Percentiles rank a stretch among this genome's conserved stretches.
Conservation (phyloP, 164 flowering plant species). For the Tetracentron sinense region DNA sequence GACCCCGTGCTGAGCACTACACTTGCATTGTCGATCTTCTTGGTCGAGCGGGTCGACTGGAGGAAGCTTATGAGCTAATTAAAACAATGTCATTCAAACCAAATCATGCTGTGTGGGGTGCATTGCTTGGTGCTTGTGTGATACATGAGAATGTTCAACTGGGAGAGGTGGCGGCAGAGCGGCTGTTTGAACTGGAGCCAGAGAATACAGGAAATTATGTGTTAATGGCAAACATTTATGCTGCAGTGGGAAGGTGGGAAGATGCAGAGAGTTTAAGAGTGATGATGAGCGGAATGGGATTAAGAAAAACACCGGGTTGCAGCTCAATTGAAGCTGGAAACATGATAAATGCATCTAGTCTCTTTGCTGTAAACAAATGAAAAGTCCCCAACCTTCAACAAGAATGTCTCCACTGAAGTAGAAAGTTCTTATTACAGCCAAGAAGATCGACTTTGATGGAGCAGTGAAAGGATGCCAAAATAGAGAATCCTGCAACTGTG, state of each 20-base stretch:
- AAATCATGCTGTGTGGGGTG: not conserved
- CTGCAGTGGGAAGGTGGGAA: not conserved
- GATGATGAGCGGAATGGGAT: not conserved
- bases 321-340: not conserved
- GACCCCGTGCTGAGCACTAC: not conserved
- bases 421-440: not conserved
- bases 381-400: too few relatives aligned
- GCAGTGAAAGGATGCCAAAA: too few relatives aligned
- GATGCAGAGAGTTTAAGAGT: not conserved
- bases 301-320: not conserved
- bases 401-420: not conserved
- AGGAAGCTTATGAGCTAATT: not conserved
- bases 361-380: not conserved
- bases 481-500: too few relatives aligned
- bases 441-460: not conserved
- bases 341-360: not conserved
- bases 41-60: not conserved
- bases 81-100: not conserved
- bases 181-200: not conserved
- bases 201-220: not conserved
- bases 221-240: not conserved
- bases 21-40: not conserved
- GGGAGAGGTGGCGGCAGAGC: not conserved
- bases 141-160: not conserved
- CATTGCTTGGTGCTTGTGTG: not conserved